phyloP scores from a whole-genome alignment of 208 protist species.

The Trypanosoma lewisi region DNA sequence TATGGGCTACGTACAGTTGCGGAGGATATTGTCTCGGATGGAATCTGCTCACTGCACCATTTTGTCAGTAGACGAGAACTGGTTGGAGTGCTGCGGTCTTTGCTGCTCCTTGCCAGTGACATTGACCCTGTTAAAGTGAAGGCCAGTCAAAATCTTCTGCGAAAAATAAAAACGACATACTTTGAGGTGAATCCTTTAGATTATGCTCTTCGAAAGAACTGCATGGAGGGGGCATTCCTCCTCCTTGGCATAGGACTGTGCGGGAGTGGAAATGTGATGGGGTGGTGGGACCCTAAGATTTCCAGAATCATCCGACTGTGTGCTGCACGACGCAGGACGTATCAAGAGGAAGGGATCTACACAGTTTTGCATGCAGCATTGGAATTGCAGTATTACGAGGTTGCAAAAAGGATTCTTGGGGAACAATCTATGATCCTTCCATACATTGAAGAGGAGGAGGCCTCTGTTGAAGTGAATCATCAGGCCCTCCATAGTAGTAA shows the following conservation, averaged over 20 bases:
- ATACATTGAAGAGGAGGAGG: background rate
- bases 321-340: slow-evolving; percentile 6
- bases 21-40: slow-evolving; percentile 39
- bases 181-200: slow-evolving; percentile 45
- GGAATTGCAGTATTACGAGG: slow-evolving; percentile 40
- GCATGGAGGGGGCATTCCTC: slow-evolving; percentile 51
- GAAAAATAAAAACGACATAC: slow-evolving; percentile 19
- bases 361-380: slow-evolving; percentile 72
- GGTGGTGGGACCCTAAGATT: slow-evolving; percentile 8
- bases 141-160: background rate
- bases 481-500: too few species aligned
- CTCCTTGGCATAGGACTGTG: slow-evolving; percentile 50
- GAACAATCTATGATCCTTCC: slow-evolving; percentile 27
- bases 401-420: slow-evolving; percentile 33
- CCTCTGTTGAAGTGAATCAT: background rate
- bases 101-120: slow-evolving; percentile 34
- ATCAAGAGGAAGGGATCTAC: slow-evolving; percentile 25
- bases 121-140: slow-evolving; percentile 26
- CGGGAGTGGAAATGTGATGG: slow-evolving; percentile 29
- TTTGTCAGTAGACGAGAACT: slow-evolving; percentile 33
- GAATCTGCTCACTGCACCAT: slow-evolving; percentile 56
- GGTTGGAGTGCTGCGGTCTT: slow-evolving; percentile 43
- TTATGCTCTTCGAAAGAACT: slow-evolving; percentile 46
- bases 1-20: slow-evolving; percentile 50
- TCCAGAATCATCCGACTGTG: slow-evolving; percentile 7